Evolutionary conservation across 75 land plant species (phyloP).

Genomic region (Larix kaempferi): DNA sequence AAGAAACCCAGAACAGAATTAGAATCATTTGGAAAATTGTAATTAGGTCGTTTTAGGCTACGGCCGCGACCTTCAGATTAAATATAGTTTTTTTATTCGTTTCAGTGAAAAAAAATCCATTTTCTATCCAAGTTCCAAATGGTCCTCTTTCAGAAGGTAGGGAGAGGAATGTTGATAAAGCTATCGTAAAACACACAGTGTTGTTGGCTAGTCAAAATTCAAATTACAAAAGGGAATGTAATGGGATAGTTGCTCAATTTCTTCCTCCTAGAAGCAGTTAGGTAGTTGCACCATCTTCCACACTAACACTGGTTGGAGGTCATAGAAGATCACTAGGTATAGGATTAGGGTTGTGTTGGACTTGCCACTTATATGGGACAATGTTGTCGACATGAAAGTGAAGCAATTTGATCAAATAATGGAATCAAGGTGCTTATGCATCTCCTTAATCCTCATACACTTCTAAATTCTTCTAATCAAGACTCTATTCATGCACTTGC

Average conservation of each 20-base stretch:
- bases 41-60: no score
- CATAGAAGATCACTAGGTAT: conserved; percentile 90
- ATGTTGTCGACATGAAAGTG: conserved; percentile 92
- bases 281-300: conserved; percentile 26
- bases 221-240: conserved; percentile 22
- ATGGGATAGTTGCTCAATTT: conserved; percentile 15
- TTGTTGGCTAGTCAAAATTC: conserved; percentile 25
- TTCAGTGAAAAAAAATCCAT: no score
- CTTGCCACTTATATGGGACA: conserved; percentile 94
- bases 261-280: conserved; percentile 18
- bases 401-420: conserved; percentile 95
- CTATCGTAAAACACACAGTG: conserved; percentile 20
- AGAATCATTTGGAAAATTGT: no score
- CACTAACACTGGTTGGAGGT: conserved; percentile 80
- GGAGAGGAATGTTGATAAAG: conserved; percentile 43
- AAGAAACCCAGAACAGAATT: no score
- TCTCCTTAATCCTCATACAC: conserved; percentile 80
- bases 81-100: no score
- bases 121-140: conserved; percentile 20
- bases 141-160: conserved; percentile 23
- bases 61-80: no score
- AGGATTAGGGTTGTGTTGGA: conserved; percentile 87
- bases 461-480: conserved; percentile 66
- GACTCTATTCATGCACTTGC: conserved; percentile 95
- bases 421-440: conserved; percentile 97